Percentiles rank a stretch among this genome's conserved stretches.
These are phyloP conservation scores for Neurospora sp. DNA, from an alignment of 495 filamentous ascomycete species.

Conservation along the genomic window DNA sequence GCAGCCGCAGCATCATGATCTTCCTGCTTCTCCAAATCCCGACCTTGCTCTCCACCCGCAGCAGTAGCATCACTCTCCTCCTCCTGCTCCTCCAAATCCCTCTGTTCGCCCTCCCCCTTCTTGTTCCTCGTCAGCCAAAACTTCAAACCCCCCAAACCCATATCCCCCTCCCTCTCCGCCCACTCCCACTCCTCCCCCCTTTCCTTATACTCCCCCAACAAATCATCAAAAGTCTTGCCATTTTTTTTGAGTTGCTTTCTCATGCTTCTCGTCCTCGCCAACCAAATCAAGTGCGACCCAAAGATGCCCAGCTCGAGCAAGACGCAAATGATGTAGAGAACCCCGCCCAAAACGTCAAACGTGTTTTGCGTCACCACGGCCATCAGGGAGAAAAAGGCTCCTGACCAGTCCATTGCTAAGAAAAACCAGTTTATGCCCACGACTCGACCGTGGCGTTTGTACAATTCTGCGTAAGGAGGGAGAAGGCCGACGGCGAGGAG, in stretches of 20 bases:
- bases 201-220: conserved; percentile 35
- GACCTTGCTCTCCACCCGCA: no score
- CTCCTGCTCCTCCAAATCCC: background rate
- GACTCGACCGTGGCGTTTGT: conserved; percentile 59
- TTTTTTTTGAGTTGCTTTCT: conserved; percentile 45
- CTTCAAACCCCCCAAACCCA: background rate
- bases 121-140: background rate
- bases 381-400: conserved; percentile 67
- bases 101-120: background rate
- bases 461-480: conserved; percentile 63
- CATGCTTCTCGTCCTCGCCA: conserved; percentile 50
- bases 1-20: background rate
- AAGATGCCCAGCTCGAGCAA: conserved; percentile 62
- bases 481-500: conserved; percentile 62
- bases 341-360: conserved; percentile 61
- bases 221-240: conserved; percentile 53
- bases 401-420: conserved; percentile 57
- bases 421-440: conserved; percentile 62
- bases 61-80: background rate
- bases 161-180: conserved; percentile 24
- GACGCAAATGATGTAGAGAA: conserved; percentile 57
- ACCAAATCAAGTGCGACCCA: conserved; percentile 56
- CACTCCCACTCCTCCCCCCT: conserved; percentile 28
- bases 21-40: background rate
- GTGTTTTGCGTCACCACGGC: conserved; percentile 55